Base-by-base conservation (phyloP, 345 rosid genomes). In the Trapa bicornis region DNA sequence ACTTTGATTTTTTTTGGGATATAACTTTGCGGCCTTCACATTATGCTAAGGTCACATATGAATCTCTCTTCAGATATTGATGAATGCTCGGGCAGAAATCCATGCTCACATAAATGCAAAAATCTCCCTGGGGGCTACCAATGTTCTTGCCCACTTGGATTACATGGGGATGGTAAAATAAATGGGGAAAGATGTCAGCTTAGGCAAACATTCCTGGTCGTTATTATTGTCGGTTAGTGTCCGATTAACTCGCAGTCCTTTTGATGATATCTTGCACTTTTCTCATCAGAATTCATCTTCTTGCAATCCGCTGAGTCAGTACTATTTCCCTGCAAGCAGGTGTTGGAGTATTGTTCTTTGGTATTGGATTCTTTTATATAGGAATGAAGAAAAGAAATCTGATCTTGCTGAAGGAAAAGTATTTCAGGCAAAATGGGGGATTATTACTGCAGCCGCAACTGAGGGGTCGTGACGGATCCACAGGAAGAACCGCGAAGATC, bases 401-500 rank as follows among this genome's bases (percentile, higher is more conserved):
- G 3, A 13, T 36, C 6, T 69, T 39, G 32, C 57, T 69, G 2
- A 72, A 48, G 57, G 58, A 69, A 33, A 64, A 57, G 43, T 67
- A 61, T 69, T 78, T 78, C 42, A 42, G 38, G 61, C 72, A 73
- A 47, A 78, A 78, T n/a, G 77, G 81, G 10, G 87, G 83, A 17
- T 53, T 79, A 9, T 5, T 83, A 66, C 57, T 72, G 47, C 78
- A 72, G 45, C 78, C 77, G 68, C 71, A 71, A 16, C 61, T 81
- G 4, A 16, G 66, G 2, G n/a, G 65, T 12, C 45, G 43, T 0
- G 47, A 67, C 7, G 70, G 65, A 37, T 22, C 73, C 1, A 53
- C 57, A 11, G 65, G 65, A 1, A 72, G 74, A 14, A 78, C 39
- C 0, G 65, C 72, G 0, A 80, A 37, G 56, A 37, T 84, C 4